phyloP scores from a whole-genome alignment of 495 filamentous ascomycete genomes.

The Neurospora intermedia region DNA sequence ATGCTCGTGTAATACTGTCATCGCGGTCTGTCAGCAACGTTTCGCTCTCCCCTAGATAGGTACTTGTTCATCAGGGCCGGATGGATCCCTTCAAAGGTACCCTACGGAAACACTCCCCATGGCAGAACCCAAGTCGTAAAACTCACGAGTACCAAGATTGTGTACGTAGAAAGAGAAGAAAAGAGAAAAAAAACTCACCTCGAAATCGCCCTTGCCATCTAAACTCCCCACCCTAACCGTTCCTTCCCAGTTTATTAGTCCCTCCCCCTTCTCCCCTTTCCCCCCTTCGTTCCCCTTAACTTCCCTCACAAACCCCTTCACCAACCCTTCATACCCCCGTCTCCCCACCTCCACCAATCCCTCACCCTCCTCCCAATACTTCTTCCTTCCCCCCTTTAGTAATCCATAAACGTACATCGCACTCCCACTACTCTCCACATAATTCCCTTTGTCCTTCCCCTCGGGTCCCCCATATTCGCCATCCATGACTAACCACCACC shows the following conservation, averaged over 20 bases:
- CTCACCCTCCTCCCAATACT: conserved; percentile 5
- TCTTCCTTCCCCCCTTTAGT: conserved; percentile 36
- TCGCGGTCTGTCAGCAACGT: neutral
- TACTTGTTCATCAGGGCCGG: no score
- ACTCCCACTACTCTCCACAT: conserved; percentile 49
- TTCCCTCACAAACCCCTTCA: conserved; percentile 24
- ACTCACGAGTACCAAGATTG: no score
- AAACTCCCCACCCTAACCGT: conserved; percentile 48
- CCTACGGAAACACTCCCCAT: no score
- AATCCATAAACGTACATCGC: conserved; percentile 51
- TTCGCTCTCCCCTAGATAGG: neutral
- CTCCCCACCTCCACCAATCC: conserved; percentile 24
- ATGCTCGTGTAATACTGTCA: conserved; percentile 6
- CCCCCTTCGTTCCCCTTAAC: no score
- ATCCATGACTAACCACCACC: conserved; percentile 54
- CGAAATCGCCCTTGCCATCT: conserved; percentile 36
- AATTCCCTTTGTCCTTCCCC: conserved; percentile 36
- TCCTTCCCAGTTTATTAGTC: conserved; percentile 39
- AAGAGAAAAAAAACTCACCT: conserved; percentile 16
- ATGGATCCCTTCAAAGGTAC: no score
- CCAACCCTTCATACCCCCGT: conserved; percentile 17
- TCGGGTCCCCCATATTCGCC: conserved; percentile 21
- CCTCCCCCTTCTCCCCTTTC: neutral
- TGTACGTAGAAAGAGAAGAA: no score
- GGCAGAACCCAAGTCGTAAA: no score